These are phyloP conservation scores for Aspergillus haitiensis DNA, from an alignment of 495 filamentous ascomycete genomes.

Conservation along the genomic window DNA sequence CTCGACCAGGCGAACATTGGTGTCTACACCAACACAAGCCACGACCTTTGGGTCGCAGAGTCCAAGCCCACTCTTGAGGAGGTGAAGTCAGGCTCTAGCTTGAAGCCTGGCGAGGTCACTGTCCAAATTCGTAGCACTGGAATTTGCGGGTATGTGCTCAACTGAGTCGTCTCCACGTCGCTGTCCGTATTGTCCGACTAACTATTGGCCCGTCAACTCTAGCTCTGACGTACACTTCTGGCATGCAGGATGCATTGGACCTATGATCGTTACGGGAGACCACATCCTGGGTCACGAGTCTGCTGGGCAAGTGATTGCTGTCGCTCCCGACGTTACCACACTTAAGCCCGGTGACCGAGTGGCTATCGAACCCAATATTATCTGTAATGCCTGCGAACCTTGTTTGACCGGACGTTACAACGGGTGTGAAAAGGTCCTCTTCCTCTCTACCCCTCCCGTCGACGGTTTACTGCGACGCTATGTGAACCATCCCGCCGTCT, in stretches of 20 bases:
- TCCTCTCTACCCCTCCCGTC: conserved; percentile 86
- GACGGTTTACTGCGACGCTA: conserved; percentile 88
- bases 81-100: conserved; percentile 64
- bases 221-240: conserved; percentile 96
- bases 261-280: conserved; percentile 84
- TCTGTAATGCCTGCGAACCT: conserved; percentile 84
- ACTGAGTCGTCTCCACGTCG: not conserved
- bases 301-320: conserved; percentile 77
- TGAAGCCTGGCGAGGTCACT: conserved; percentile 81
- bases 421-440: conserved; percentile 79
- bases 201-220: conserved; percentile 12
- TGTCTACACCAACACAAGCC: conserved; percentile 89
- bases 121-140: conserved; percentile 85
- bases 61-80: conserved; percentile 73
- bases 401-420: conserved; percentile 91
- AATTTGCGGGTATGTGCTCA: conserved; percentile 74
- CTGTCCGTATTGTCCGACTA: conserved; percentile 9
- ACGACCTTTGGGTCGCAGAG: conserved; percentile 87
- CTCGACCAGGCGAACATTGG: conserved; percentile 81
- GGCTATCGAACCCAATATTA: conserved; percentile 87
- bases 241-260: conserved; percentile 89
- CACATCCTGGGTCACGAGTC: conserved; percentile 95
- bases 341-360: conserved; percentile 83
- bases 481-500: conserved; percentile 86
- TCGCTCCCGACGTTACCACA: conserved; percentile 70